phyloP scores from a whole-genome alignment of 2,329 filamentous ascomycete species.

The Pseudogymnoascus sp. region DNA sequence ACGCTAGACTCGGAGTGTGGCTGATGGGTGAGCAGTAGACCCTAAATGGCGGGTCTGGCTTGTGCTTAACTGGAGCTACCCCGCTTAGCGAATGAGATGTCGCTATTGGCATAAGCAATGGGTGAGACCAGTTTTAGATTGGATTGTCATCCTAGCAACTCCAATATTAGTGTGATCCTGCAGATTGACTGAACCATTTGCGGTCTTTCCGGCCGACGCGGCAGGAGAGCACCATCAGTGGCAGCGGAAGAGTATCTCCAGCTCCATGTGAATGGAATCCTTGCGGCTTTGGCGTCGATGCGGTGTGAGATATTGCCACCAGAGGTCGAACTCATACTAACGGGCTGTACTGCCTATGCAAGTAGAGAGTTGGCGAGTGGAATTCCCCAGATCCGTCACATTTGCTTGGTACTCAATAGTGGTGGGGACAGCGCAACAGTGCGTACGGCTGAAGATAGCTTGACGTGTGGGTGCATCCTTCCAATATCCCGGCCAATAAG shows the following conservation, averaged over 20 bases:
- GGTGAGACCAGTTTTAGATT: background rate
- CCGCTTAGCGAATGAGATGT: background rate
- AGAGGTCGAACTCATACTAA: background rate
- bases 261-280: background rate
- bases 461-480: slow-evolving; percentile 6
- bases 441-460: slow-evolving; percentile 1
- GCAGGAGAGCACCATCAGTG: background rate
- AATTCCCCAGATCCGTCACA: background rate
- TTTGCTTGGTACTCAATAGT: background rate
- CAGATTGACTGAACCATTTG: background rate
- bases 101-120: background rate
- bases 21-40: slow-evolving; percentile 6
- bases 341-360: background rate
- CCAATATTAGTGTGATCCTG: background rate
- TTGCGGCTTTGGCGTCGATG: background rate
- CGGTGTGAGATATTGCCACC: background rate
- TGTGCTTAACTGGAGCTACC: background rate
- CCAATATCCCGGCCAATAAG: background rate
- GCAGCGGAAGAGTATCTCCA: background rate
- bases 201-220: background rate
- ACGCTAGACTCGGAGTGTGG: background rate
- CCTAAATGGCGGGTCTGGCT: slow-evolving; percentile 1
- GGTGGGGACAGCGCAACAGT: background rate
- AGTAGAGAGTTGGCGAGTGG: background rate
- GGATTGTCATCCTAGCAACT: background rate